These are phyloP conservation scores for Raddia distichophylla DNA, from an alignment of 176 grass and related monocot species.

Conservation along the genomic window DNA sequence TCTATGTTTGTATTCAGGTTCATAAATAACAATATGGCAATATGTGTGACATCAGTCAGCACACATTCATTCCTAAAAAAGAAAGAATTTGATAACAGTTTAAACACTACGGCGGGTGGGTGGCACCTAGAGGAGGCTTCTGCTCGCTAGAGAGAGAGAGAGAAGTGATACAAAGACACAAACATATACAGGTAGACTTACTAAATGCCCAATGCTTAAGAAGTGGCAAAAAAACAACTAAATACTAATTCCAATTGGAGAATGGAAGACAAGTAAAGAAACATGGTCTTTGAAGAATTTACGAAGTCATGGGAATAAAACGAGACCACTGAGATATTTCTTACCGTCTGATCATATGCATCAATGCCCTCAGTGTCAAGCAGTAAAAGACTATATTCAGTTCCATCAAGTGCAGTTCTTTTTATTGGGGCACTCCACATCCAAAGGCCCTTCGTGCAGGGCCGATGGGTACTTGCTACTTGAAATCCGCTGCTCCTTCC, in stretches of 20 bases:
- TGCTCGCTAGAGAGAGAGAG: background rate
- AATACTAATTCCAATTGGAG: background rate
- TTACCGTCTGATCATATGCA: slow-evolving; percentile 80
- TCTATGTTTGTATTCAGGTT: background rate
- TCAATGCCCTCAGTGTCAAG: slow-evolving; percentile 88
- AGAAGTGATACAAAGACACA: background rate
- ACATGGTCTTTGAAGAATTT: background rate
- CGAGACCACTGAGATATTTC: slow-evolving; percentile 22
- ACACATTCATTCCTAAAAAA: background rate
- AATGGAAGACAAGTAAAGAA: slow-evolving; percentile 2
- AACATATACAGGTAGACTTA: background rate
- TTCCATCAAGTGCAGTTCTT: slow-evolving; percentile 73
- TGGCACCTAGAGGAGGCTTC: no score
- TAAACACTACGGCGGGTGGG: background rate
- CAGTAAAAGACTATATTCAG: slow-evolving; percentile 73
- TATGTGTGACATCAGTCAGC: background rate
- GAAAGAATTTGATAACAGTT: background rate
- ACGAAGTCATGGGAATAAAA: slow-evolving; percentile 13
- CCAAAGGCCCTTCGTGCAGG: slow-evolving; percentile 91
- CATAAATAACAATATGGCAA: background rate
- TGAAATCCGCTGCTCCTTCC: slow-evolving; percentile 83
- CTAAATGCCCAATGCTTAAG: background rate
- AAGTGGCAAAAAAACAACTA: slow-evolving; percentile 15
- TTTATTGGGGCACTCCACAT: slow-evolving; percentile 87
- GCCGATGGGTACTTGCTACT: slow-evolving; percentile 75